Percentiles rank a stretch among this genome's conserved stretches.
Conservation (phyloP, 2,329 filamentous ascomycete species). For the Calonectria henricotiae region DNA sequence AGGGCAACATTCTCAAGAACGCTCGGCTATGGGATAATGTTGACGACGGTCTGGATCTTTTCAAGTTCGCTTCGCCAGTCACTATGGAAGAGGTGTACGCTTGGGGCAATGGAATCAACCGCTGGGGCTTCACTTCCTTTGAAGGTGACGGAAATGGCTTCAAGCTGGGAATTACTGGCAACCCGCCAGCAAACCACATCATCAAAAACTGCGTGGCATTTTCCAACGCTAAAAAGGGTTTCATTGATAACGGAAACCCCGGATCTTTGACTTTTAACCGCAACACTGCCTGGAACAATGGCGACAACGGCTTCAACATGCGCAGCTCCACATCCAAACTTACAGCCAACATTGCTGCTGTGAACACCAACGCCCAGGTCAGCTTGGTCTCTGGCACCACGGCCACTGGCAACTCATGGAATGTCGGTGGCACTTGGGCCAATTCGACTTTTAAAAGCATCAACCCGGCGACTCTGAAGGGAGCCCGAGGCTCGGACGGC, state of each 20-base stretch:
- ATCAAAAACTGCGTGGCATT: constrained; percentile 63
- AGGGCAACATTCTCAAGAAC: constrained; percentile 63
- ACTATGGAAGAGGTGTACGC: constrained; percentile 62
- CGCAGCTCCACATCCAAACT: constrained; percentile 55
- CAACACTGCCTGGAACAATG: constrained; percentile 65
- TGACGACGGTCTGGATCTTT: constrained; percentile 60
- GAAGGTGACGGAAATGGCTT: constrained; percentile 65
- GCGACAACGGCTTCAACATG: constrained; percentile 50
- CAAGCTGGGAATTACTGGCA: constrained; percentile 60
- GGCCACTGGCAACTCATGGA: constrained; percentile 63
- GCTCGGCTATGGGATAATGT: constrained; percentile 66
- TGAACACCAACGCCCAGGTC: constrained; percentile 36
- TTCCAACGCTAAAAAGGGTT: constrained; percentile 61
- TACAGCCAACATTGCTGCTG: constrained; percentile 60
- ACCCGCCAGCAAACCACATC: constrained; percentile 60
- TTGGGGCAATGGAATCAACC: constrained; percentile 64
- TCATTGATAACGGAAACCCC: constrained; percentile 63
- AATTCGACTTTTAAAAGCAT: constrained; percentile 61
- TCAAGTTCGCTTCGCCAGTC: constrained; percentile 58
- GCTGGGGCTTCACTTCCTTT: constrained; percentile 62
- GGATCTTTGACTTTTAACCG: constrained; percentile 59
- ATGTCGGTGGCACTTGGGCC: constrained; percentile 58
- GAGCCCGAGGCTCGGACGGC: constrained; percentile 58
- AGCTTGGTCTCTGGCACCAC: constrained; percentile 9
- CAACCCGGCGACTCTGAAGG: constrained; percentile 56